A percentile compares a stretch with the other conserved stretches of the same genome.
These are phyloP conservation scores for Penicillium griseofulvum DNA, from an alignment of 2,329 filamentous ascomycete species.

Conservation along the genomic window DNA sequence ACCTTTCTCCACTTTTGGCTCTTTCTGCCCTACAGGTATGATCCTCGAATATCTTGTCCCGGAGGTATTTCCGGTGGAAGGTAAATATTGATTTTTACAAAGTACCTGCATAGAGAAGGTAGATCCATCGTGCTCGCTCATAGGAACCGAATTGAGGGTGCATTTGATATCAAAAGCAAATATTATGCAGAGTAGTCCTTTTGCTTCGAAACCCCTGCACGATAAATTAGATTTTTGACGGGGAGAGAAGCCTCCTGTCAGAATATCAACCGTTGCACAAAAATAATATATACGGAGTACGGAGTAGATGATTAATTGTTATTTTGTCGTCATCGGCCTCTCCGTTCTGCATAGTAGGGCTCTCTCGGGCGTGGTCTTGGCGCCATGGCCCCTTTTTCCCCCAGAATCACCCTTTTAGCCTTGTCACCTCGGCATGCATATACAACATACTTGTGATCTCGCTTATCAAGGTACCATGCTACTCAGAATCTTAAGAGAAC, in stretches of 20 bases:
- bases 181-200: background rate
- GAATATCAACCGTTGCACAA: background rate
- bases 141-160: background rate
- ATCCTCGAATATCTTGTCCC: background rate
- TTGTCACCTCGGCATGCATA: constrained; percentile 1
- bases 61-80: background rate
- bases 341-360: constrained; percentile 3
- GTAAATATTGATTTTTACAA: background rate
- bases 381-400: constrained; percentile 1
- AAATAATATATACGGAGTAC: background rate
- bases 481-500: background rate
- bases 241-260: background rate
- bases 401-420: background rate
- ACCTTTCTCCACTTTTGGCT: background rate
- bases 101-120: background rate
- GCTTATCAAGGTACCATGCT: background rate
- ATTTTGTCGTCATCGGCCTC: background rate
- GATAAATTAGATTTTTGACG: background rate
- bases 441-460: background rate
- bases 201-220: background rate
- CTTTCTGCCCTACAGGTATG: background rate
- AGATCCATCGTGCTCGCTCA: background rate
- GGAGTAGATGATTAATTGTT: background rate
- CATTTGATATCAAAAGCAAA: background rate
- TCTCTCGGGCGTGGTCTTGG: background rate